Conservation (phyloP, 2,329 filamentous ascomycete genomes). For the Fusarium agapanthi region DNA sequence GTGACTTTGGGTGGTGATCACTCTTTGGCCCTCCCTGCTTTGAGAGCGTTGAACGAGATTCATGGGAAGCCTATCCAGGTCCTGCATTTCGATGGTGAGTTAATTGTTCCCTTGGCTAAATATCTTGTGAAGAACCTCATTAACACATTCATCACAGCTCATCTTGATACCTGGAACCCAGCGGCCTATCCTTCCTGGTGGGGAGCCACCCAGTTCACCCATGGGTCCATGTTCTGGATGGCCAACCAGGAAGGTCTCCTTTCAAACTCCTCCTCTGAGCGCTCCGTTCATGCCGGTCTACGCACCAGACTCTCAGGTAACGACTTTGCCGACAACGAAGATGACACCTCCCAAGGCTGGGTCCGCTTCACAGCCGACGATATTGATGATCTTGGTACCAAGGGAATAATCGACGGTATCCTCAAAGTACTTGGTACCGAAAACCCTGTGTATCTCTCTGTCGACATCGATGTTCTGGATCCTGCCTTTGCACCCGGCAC, state of each 20-base stretch:
- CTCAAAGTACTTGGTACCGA: constrained; percentile 76
- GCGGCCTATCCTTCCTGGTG: constrained; percentile 82
- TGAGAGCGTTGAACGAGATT: constrained; percentile 70
- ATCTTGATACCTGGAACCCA: constrained; percentile 88
- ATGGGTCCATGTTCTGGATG: constrained; percentile 93
- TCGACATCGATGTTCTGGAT: constrained; percentile 87
- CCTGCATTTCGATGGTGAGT: constrained; percentile 72
- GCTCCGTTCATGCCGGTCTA: constrained; percentile 82
- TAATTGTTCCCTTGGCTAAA: not conserved
- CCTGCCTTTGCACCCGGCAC: constrained; percentile 75
- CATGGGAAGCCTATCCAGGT: constrained; percentile 72
- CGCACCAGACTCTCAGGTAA: constrained; percentile 77
- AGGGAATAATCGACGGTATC: constrained; percentile 76
- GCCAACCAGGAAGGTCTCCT: constrained; percentile 84
- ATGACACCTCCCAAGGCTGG: constrained; percentile 81
- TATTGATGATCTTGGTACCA: constrained; percentile 81
- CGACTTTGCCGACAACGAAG: constrained; percentile 73
- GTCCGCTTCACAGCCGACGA: constrained; percentile 82
- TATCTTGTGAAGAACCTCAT: not conserved
- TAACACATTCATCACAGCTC: constrained; percentile 49
- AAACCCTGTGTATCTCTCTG: constrained; percentile 80
- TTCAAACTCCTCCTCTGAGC: constrained; percentile 72
- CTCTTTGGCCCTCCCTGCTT: constrained; percentile 73
- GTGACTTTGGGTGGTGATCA: constrained; percentile 80
- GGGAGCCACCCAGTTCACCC: constrained; percentile 74